Percentiles rank a stretch among this genome's conserved stretches.
Evolutionary conservation across 805 yeast species (phyloP).

Genomic region (Candida palmyrensis): DNA sequence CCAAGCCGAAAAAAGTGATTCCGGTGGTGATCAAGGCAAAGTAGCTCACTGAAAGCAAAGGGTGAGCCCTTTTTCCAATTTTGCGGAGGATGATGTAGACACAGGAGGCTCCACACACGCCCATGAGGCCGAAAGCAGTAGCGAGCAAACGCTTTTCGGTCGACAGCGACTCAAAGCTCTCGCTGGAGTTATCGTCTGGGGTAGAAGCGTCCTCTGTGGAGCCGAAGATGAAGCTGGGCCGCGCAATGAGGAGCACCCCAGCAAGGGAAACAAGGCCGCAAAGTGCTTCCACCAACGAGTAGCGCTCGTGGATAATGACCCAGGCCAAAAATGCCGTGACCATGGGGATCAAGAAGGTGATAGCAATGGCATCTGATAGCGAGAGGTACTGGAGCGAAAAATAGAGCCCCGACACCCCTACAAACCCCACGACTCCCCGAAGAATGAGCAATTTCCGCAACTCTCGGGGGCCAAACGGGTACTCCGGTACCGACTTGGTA

Average conservation of each 20-base stretch:
- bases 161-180: slow-evolving; percentile 45
- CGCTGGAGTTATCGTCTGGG: slow-evolving; percentile 27
- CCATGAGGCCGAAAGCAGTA: slow-evolving; percentile 55
- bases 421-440: slow-evolving; percentile 70
- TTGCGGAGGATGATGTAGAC: slow-evolving; percentile 69
- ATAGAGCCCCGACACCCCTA: slow-evolving; percentile 78
- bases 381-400: slow-evolving; percentile 68
- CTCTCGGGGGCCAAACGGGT: slow-evolving; percentile 65
- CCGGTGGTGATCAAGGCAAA: slow-evolving; percentile 61
- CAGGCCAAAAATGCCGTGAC: slow-evolving; percentile 73
- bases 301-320: slow-evolving; percentile 58
- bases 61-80: slow-evolving; percentile 76
- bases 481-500: slow-evolving; percentile 47
- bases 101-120: slow-evolving; percentile 63
- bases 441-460: slow-evolving; percentile 48
- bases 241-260: slow-evolving; percentile 79
- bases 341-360: slow-evolving; percentile 74
- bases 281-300: slow-evolving; percentile 59
- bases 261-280: slow-evolving; percentile 64
- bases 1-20: slow-evolving; percentile 47
- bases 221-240: slow-evolving; percentile 72
- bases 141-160: slow-evolving; percentile 58
- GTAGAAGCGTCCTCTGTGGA: slow-evolving; percentile 22
- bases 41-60: slow-evolving; percentile 72
- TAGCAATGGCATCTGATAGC: slow-evolving; percentile 76